Conservation (phyloP, 768 basidiomycete genomes). For the Coprinopsis sp. region DNA sequence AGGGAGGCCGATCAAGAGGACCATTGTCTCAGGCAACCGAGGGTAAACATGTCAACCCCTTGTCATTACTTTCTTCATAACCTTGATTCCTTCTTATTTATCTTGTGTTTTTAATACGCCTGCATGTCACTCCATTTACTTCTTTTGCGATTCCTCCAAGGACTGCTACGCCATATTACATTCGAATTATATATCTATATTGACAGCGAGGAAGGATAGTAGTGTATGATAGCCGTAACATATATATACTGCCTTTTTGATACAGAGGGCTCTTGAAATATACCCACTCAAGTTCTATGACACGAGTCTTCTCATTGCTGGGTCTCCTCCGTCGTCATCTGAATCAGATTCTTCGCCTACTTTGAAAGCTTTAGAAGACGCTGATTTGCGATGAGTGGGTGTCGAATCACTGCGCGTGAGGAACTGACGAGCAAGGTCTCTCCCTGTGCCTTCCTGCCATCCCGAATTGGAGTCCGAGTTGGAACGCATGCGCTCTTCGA, state of each 20-base stretch:
- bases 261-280: neutral
- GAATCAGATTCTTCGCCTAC: conserved; percentile 22
- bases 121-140: no score
- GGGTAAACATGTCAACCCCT: conserved; percentile 11
- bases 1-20: conserved; percentile 36
- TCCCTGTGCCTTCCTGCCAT: conserved; percentile 52
- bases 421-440: conserved; percentile 44
- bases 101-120: no score
- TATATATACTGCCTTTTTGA: neutral
- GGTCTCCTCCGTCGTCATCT: conserved; percentile 10
- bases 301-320: neutral
- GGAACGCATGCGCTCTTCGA: conserved; percentile 45
- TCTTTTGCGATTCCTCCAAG: no score
- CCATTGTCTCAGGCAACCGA: conserved; percentile 26
- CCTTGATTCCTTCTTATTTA: neutral
- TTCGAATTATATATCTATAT: neutral
- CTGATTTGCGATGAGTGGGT: conserved; percentile 1
- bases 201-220: neutral
- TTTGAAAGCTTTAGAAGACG: conserved; percentile 18
- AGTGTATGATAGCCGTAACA: conserved; percentile 1
- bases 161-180: no score
- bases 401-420: conserved; percentile 17
- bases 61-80: neutral
- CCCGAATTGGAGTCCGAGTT: conserved; percentile 29
- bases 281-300: neutral